Percentiles rank a stretch among this genome's conserved stretches.
phyloP scores from a whole-genome alignment of 2,329 filamentous ascomycete species.

The Colletotrichum lentis region DNA sequence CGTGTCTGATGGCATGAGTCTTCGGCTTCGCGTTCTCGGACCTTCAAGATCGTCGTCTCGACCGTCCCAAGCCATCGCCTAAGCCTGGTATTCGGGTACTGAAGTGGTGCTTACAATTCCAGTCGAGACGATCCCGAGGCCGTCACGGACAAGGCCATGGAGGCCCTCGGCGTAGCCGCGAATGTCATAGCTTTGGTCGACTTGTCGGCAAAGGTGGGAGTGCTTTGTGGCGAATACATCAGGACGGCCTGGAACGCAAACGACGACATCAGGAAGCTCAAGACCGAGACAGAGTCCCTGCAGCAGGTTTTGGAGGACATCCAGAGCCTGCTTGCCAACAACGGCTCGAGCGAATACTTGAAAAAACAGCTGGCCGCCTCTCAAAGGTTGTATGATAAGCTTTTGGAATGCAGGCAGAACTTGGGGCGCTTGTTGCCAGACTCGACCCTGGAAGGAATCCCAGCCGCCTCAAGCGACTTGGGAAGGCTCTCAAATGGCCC shows the following conservation, averaged over 20 bases:
- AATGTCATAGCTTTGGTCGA: conserved; percentile 51
- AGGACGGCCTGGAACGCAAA: conserved; percentile 45
- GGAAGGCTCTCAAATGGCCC: not conserved
- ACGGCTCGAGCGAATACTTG: not conserved
- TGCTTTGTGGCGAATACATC: conserved; percentile 49
- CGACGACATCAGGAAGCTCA: conserved; percentile 47
- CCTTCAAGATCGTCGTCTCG: too few species aligned
- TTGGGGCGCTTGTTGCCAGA: not conserved
- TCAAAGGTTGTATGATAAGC: not conserved
- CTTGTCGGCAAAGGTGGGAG: conserved; percentile 48
- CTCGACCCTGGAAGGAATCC: not conserved
- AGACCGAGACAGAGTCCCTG: conserved; percentile 43
- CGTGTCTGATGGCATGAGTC: too few species aligned
- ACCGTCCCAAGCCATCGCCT: too few species aligned
- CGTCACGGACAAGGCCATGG: conserved; percentile 29
- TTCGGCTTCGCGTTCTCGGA: too few species aligned
- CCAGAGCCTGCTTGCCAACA: not conserved
- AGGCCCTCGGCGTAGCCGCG: conserved; percentile 47
- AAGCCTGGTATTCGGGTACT: too few species aligned
- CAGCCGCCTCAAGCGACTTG: not conserved
- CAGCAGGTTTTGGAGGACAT: not conserved
- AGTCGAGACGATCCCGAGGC: too few species aligned
- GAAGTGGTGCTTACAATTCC: too few species aligned
- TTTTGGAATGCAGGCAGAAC: not conserved
- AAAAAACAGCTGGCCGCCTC: not conserved